Conservation (phyloP, 2,329 filamentous ascomycete genomes). For the Microsporum audouinii region DNA sequence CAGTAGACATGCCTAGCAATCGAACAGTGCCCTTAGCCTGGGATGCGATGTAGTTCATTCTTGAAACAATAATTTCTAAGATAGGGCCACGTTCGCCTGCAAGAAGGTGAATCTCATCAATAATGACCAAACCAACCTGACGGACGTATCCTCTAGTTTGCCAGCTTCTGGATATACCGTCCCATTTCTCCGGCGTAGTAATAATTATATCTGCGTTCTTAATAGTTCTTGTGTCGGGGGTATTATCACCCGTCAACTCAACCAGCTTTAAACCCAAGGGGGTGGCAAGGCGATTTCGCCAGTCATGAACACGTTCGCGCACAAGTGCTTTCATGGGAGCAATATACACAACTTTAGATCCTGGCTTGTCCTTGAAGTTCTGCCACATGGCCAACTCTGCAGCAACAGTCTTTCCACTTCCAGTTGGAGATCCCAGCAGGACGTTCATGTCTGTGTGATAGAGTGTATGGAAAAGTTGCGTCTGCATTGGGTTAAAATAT, state of each 20-base stretch:
- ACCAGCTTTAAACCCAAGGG: constrained; percentile 84
- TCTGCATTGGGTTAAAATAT: constrained; percentile 99
- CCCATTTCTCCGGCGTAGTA: constrained; percentile 99
- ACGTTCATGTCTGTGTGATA: constrained; percentile 91
- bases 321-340: constrained; percentile 99
- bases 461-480: constrained; percentile 92
- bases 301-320: constrained; percentile 90
- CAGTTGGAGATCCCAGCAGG: constrained; percentile 85
- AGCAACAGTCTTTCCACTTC: constrained; percentile 94
- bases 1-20: constrained; percentile 96
- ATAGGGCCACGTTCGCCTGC: constrained; percentile 94
- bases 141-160: constrained; percentile 93
- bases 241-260: constrained; percentile 95
- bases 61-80: constrained; percentile 83
- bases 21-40: constrained; percentile 83
- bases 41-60: constrained; percentile 98
- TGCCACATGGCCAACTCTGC: constrained; percentile 98
- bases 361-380: constrained; percentile 88
- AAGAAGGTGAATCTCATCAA: constrained; percentile 96
- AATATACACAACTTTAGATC: constrained; percentile 97
- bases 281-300: constrained; percentile 67
- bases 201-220: constrained; percentile 95
- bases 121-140: constrained; percentile 90
- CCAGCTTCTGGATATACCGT: constrained; percentile 98
- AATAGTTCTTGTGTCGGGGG: constrained; percentile 90